Base-by-base conservation (phyloP, 305 asterid species). In the Ilex paraguariensis region DNA sequence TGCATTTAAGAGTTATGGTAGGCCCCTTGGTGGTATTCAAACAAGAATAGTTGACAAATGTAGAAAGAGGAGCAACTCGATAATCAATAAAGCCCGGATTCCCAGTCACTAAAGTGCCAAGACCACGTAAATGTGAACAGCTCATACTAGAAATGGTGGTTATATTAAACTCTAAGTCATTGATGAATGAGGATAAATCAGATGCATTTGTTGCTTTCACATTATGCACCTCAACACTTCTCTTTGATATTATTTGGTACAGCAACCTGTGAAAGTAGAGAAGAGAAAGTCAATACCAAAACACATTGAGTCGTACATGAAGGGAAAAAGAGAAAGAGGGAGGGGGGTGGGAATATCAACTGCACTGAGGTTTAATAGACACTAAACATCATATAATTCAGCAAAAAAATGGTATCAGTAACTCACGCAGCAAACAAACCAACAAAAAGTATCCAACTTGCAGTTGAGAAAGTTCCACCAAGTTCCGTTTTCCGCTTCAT, bases 351-450 rank as follows among this genome's bases (percentile, higher is more conserved):
- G 31, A 36, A 32, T 10, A 68, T 44, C 28, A 21, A 49, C 56
- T 40, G 10, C 31, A 39, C 42, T 4, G 13, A 54, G 57, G 40
- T 59, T 50, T 15, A n/a, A 42, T 7, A 32, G 15, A 17, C n/a
- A 13, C 52, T 15, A 7, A 59, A 54, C 33, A 42, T 13, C 11
- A 42, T 14, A 12, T 12, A 46, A 58, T 42, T 28, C 17, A 31
- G 13, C n/a, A 45, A 44, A 49, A 28, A 33, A 9, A 42, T 7
- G 15, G 13, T 17, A 50, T 33, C 16, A 59, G 60, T 62, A 70
- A 87, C 97, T 85, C 79, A 89, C 98, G 95, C 91, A 66, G 97
- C 76, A 68, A 92, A 77, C 69, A 92, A 81, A 10, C 98, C 98
- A 67, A 89, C 73, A 66, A 92, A 92, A 64, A 92, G 87, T 67